Evolutionary conservation across 257 asterid genomes (phyloP), one percentile per base, ranked within the genome.

Genomic region (Scutellaria barbata): DNA sequence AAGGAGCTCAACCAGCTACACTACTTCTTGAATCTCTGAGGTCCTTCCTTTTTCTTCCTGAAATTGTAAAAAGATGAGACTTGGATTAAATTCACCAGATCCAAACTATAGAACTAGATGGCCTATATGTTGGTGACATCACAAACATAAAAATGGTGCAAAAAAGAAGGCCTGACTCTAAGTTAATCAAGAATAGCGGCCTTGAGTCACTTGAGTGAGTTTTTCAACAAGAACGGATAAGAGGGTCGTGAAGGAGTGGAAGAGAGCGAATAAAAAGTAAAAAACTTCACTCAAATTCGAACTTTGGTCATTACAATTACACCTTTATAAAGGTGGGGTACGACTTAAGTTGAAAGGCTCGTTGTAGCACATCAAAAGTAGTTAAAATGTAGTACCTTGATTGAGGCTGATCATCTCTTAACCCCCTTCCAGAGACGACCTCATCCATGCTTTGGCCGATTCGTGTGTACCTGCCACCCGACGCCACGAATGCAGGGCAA

Each of bases 401-500:
- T 75, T 77, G 60, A 78, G 77, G 52, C 18, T 37, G 63, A 7
- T 62, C 69, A n/a, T 33, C 63, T 81, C 74, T 77, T 18, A 71
- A 70, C 1, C 86, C 76, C 16, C 81, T 72, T 35, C 99, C 97
- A 18, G 92, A 91, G 73, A 85, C 95, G 56, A 94, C 92, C 68
- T 94, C 93, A 66, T 94, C 99, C 96, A 91, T 87, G 90, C 90
- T 94, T 77, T 94, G 99, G 18, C 97, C 97, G 0, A 33, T 80
- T 67, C 96, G 78, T 72, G 86, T 75, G 78, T 91, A 94, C 79
- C 96, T 76, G 41, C 96, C 97, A 56, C 99, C 99, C 0, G 96
- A 81, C 13, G 92, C 96, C 74, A 91, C 70, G 74, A 83, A 94
- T 5, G 87, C 95, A 48, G 97, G 97, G 48, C 99, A 94, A 78